These are phyloP conservation scores for Zelonia costaricensis DNA, from an alignment of 208 protist genomes.

Conservation along the genomic window DNA sequence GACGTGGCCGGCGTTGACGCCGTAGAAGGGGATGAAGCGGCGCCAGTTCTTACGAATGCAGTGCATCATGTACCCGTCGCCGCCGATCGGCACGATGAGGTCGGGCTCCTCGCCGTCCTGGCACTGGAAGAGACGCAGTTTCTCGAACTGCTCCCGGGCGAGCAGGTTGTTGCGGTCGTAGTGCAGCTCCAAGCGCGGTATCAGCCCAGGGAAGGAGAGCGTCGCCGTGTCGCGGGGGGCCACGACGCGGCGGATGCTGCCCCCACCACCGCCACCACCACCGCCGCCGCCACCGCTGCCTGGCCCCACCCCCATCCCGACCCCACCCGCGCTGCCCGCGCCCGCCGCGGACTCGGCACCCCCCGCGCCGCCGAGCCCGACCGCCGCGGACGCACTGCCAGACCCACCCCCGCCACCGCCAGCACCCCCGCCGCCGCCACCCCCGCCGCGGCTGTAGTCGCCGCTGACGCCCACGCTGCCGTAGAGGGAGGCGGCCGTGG, in stretches of 20 bases:
- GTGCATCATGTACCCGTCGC: conserved; percentile 93
- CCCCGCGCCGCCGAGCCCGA: no score
- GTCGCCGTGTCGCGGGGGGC: conserved; percentile 41
- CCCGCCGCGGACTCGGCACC: no score
- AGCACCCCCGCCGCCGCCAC: conserved; percentile 3
- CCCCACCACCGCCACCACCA: conserved; percentile 4
- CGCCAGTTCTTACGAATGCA: conserved; percentile 91
- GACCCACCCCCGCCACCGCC: conserved; percentile 6
- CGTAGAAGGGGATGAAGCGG: conserved; percentile 92
- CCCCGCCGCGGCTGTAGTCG: conserved; percentile 14
- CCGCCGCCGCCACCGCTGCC: conserved; percentile 1
- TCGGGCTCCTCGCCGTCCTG: conserved; percentile 75
- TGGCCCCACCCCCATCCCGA: no score
- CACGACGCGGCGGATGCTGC: conserved; percentile 9
- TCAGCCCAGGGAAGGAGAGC: conserved; percentile 68
- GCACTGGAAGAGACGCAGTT: conserved; percentile 74
- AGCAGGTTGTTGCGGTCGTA: conserved; percentile 86
- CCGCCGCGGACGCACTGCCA: no score
- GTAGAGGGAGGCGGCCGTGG: conserved; percentile 33
- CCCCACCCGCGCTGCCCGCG: background rate
- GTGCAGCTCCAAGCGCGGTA: conserved; percentile 85
- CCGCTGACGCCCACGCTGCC: conserved; percentile 21
- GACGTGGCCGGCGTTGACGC: conserved; percentile 89
- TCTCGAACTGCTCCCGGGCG: conserved; percentile 81
- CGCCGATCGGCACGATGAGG: conserved; percentile 90